Base-by-base conservation (phyloP, 768 basidiomycete genomes). In the Mycena alexandri region DNA sequence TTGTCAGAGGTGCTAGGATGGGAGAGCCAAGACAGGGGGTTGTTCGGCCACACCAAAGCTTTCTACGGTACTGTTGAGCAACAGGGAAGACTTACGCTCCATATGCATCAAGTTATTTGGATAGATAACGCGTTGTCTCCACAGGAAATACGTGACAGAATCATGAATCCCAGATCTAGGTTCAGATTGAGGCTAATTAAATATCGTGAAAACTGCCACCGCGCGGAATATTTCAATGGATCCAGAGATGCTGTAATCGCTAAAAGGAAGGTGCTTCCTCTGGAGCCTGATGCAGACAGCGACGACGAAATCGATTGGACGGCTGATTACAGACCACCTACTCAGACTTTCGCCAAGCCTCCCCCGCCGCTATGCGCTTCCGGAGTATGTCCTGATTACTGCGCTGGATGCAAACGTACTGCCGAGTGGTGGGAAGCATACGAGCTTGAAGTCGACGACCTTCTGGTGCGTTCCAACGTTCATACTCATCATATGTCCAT, bases 61-160 rank as follows among this genome's bases (percentile, higher is more conserved):
- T 29, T 29, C 6, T 29, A 29, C 29, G 29, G 3, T 29, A 29
- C 29, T 3, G 29, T 29, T 29, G 29, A 29, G 6, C 29, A 29
- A 6, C 29, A 29, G 73, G 71, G 2, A 8, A 33, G 17, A 62
- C 59, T n/a, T 77, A 75, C 57, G 74, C 59, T 78, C 14, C 77
- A 78, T 65, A 34, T 75, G 9, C 77, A 76, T 61, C 6, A 71
- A 42, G 46, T 78, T 2, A 1, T 77, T 12, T 78, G 77, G 77
- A 65, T 78, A 0, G 25, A 19, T 9, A 67, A 66, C 9, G 25
- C 29, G 10, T 19, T 71, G 13, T 61, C 73, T 1, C 68, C 68
- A 21, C 69, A 72, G 34, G 53, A 72, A 29, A 70, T 71, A 5
- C 7, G 68, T 4, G 66, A 71, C 17, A 50, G 24, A 33, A 38